Conservation (phyloP, 495 filamentous ascomycete species). For the Aspergillus wentii region DNA sequence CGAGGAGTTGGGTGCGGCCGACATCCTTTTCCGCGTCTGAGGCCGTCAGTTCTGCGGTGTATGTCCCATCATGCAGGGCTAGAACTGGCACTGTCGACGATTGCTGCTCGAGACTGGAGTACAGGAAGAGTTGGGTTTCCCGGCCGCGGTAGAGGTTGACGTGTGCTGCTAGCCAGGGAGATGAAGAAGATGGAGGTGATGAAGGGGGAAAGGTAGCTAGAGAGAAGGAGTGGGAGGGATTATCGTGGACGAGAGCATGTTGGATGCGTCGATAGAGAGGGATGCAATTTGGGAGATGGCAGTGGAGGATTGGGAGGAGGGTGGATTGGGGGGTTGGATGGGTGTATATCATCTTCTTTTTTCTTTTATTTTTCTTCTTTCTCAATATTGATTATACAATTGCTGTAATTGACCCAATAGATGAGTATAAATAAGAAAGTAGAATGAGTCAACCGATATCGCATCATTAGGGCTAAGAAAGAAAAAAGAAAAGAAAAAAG, state of each 20-base stretch:
- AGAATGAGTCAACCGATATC: too few species aligned
- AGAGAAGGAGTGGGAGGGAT: slow-evolving; percentile 34
- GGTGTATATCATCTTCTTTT: too few species aligned
- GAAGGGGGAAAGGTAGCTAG: slow-evolving; percentile 32
- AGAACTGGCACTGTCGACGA: slow-evolving; percentile 7
- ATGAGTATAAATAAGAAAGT: too few species aligned
- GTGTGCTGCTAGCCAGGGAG: slow-evolving; percentile 48
- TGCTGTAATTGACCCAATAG: too few species aligned
- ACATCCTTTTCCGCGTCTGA: slow-evolving; percentile 4
- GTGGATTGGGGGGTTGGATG: too few species aligned
- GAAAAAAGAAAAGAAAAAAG: too few species aligned
- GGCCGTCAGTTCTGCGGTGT: too few species aligned
- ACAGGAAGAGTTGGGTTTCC: slow-evolving; percentile 59
- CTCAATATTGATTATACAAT: too few species aligned
- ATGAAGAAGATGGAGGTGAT: slow-evolving; percentile 2
- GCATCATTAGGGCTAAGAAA: too few species aligned
- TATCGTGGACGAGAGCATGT: slow-evolving; percentile 37
- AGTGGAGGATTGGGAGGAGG: slow-evolving; percentile 37
- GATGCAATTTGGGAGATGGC: slow-evolving; percentile 51
- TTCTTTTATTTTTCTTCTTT: too few species aligned
- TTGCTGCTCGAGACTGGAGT: slow-evolving; percentile 48
- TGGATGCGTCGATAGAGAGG: slow-evolving; percentile 55
- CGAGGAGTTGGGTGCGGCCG: slow-evolving; percentile 24
- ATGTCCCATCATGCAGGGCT: slow-evolving; percentile 7
- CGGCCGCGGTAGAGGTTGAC: slow-evolving; percentile 52